These are phyloP conservation scores for Entonaema liquescens DNA, from an alignment of 495 filamentous ascomycete species.

Conservation along the genomic window DNA sequence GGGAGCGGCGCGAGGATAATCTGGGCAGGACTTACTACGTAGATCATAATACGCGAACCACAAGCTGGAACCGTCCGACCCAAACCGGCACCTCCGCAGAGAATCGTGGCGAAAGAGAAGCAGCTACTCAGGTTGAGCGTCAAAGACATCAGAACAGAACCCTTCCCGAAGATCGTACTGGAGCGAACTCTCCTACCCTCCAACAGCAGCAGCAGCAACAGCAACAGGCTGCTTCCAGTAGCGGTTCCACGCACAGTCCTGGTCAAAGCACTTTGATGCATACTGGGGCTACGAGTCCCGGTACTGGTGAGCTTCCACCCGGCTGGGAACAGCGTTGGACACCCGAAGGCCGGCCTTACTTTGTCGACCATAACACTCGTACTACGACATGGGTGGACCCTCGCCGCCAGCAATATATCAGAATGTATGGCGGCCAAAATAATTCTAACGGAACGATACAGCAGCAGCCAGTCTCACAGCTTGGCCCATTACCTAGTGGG, in stretches of 20 bases:
- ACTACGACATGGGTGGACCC: conserved; percentile 99
- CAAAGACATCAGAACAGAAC: conserved; percentile 94
- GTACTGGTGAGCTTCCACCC: conserved; percentile 92
- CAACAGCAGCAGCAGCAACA: conserved; percentile 65
- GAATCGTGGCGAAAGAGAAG: conserved; percentile 80
- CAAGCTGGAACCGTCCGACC: conserved; percentile 92
- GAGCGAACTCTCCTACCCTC: conserved; percentile 87
- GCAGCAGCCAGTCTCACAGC: conserved; percentile 96
- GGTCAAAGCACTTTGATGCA: conserved; percentile 86
- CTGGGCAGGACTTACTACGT: conserved; percentile 99
- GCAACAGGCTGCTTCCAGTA: conserved; percentile 37
- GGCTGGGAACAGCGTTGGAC: conserved; percentile 97
- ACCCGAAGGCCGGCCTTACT: conserved; percentile 93
- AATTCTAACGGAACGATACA: conserved; percentile 87
- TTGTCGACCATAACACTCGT: conserved; percentile 98
- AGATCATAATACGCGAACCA: conserved; percentile 96
- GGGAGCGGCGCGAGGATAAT: conserved; percentile 96
- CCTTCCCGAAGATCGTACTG: conserved; percentile 94
- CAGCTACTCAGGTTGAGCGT: conserved; percentile 89
- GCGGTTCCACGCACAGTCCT: conserved; percentile 57
- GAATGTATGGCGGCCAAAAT: conserved; percentile 90
- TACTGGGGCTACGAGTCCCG: conserved; percentile 92
- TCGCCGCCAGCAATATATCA: conserved; percentile 95
- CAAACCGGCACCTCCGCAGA: conserved; percentile 80
- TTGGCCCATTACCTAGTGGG: conserved; percentile 94